These are phyloP conservation scores for Boletus reticulatus DNA, from an alignment of 768 basidiomycete species.

Conservation along the genomic window DNA sequence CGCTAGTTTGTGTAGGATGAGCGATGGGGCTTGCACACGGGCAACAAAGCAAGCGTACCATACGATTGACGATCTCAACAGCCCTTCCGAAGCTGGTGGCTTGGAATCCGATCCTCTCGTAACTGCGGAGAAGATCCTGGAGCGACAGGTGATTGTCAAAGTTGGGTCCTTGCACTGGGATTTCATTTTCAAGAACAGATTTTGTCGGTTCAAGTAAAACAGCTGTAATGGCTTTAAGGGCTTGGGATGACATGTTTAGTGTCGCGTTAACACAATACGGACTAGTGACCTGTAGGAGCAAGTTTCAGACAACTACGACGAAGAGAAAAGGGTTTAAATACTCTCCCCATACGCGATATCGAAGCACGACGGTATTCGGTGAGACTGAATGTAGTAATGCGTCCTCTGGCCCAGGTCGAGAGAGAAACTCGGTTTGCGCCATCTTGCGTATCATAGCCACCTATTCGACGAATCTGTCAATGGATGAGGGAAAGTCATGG, in stretches of 20 bases:
- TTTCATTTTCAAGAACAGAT: not conserved
- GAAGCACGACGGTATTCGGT: not conserved
- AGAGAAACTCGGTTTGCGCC: too few relatives aligned
- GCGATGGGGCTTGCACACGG: not conserved
- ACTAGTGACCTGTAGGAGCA: too few relatives aligned
- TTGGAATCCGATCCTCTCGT: not conserved
- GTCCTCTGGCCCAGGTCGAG: too few relatives aligned
- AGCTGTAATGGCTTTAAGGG: not conserved
- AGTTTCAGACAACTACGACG: not conserved
- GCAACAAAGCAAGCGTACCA: not conserved
- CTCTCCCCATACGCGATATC: not conserved
- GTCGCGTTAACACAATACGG: not conserved
- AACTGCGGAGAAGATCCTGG: not conserved
- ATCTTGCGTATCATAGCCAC: too few relatives aligned
- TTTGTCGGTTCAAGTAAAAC: not conserved
- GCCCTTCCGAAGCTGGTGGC: not conserved
- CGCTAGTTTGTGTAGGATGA: not conserved
- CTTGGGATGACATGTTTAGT: not conserved
- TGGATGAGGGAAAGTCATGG: too few relatives aligned
- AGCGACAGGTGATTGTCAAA: not conserved
- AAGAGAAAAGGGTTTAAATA: not conserved
- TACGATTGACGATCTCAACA: not conserved
- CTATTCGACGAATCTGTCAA: too few relatives aligned
- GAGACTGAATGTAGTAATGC: not conserved
- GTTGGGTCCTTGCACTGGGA: not conserved